Percentiles rank a stretch among this genome's conserved stretches.
Evolutionary conservation across 352 stramenopile species (phyloP).

Genomic region (Peronospora destructor): DNA sequence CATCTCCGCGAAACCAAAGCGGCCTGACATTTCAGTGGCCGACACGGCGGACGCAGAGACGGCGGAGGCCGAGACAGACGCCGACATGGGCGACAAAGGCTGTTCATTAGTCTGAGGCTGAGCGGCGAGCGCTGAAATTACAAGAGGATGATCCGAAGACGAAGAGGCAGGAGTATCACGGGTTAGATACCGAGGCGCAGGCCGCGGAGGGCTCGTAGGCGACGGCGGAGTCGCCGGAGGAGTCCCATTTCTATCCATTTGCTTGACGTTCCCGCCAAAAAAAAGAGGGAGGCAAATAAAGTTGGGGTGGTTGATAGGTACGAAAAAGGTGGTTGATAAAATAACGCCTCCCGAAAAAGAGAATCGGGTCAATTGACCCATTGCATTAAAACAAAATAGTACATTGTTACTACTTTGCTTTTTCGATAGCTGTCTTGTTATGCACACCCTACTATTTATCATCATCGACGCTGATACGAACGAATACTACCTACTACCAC

Average conservation of each 20-base stretch:
- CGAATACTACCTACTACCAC: slow-evolving; percentile 11
- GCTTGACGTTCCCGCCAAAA: too few relatives aligned
- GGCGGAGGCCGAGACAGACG: slow-evolving; percentile 53
- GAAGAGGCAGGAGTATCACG: slow-evolving; percentile 18
- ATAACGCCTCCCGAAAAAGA: too few relatives aligned
- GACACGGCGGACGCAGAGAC: slow-evolving; percentile 76
- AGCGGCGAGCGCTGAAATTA: slow-evolving; percentile 7
- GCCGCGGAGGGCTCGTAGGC: slow-evolving; percentile 34
- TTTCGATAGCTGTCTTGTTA: neutral
- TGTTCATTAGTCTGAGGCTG: slow-evolving; percentile 6
- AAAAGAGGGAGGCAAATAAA: too few relatives aligned
- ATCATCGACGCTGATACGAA: slow-evolving; percentile 14
- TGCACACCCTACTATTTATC: slow-evolving; percentile 17
- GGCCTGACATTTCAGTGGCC: slow-evolving; percentile 55
- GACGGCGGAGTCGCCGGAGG: slow-evolving; percentile 56
- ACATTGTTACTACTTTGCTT: too few relatives aligned
- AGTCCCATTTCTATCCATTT: slow-evolving; percentile 33
- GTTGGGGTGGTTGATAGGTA: too few relatives aligned
- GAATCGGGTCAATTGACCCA: too few relatives aligned
- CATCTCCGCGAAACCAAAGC: slow-evolving; percentile 70
- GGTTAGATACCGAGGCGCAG: slow-evolving; percentile 43
- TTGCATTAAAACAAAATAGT: too few relatives aligned
- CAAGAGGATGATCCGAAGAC: slow-evolving; percentile 7
- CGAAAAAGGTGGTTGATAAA: too few relatives aligned
- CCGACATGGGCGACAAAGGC: slow-evolving; percentile 49